A percentile compares a stretch with the other conserved stretches of the same genome.
These are phyloP conservation scores for Ustilago trichophora DNA, from an alignment of 1,284 basidiomycete species.

Conservation along the genomic window DNA sequence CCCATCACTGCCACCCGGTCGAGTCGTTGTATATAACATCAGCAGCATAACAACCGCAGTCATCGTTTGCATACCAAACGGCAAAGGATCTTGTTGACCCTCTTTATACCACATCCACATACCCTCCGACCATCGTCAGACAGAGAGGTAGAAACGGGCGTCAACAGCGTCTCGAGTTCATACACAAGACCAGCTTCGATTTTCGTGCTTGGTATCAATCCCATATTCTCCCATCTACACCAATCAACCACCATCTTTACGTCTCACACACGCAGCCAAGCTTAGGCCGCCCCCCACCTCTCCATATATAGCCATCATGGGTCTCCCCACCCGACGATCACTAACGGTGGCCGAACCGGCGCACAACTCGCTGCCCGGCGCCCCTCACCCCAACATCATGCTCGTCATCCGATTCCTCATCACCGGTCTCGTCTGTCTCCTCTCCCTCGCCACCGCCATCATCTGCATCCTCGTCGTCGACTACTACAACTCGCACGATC, in stretches of 20 bases:
- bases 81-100: too few relatives aligned
- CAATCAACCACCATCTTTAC: background rate
- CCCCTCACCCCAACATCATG: conserved; percentile 60
- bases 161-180: too few relatives aligned
- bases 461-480: conserved; percentile 61
- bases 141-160: too few relatives aligned
- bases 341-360: conserved; percentile 49
- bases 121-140: too few relatives aligned
- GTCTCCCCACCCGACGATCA: conserved; percentile 56
- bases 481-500: conserved; percentile 66
- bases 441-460: conserved; percentile 60
- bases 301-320: too few relatives aligned
- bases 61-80: too few relatives aligned
- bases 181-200: too few relatives aligned
- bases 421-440: conserved; percentile 58
- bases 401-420: conserved; percentile 60
- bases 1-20: background rate
- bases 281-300: too few relatives aligned
- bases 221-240: too few relatives aligned
- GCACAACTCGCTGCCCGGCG: conserved; percentile 31
- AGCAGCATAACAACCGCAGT: background rate
- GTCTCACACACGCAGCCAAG: background rate
- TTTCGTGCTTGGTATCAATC: too few relatives aligned
- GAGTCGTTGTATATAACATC: conserved; percentile 13
- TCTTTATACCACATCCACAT: too few relatives aligned